phyloP scores from a whole-genome alignment of 495 filamentous ascomycete genomes.

The Penicillium chermesinum region DNA sequence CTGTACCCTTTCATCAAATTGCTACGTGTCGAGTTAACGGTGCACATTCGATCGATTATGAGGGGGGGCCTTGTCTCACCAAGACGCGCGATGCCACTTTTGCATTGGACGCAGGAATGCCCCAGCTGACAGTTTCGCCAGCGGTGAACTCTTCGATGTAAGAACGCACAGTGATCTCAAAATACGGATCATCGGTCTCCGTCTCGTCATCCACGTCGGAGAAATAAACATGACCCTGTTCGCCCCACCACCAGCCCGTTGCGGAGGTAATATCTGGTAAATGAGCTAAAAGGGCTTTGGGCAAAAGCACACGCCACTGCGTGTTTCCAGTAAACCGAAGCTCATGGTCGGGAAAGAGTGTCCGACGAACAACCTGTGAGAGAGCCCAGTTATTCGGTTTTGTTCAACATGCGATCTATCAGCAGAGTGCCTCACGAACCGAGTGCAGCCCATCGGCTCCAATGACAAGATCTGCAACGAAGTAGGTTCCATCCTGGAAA shows the following conservation, averaged over 20 bases:
- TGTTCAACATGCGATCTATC: too few species aligned
- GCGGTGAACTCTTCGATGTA: conserved; percentile 16
- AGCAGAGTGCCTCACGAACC: conserved; percentile 22
- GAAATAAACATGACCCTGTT: conserved; percentile 40
- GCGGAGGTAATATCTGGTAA: conserved; percentile 32
- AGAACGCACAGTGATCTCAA: conserved; percentile 22
- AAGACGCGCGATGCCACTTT: conserved; percentile 27
- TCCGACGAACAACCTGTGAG: conserved; percentile 3
- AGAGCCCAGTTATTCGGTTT: neutral
- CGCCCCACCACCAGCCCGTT: conserved; percentile 45
- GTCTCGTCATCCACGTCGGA: conserved; percentile 36
- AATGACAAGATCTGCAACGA: conserved; percentile 43
- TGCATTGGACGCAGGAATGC: conserved; percentile 40
- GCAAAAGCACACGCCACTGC: conserved; percentile 35
- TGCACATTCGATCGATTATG: too few species aligned
- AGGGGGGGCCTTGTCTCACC: conserved; percentile 9
- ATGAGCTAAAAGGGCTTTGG: conserved; percentile 19
- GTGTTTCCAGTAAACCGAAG: conserved; percentile 37
- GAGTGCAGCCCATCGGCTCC: conserved; percentile 51
- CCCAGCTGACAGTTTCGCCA: conserved; percentile 42
- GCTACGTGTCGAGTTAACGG: conserved; percentile 14
- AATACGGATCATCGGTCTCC: conserved; percentile 10
- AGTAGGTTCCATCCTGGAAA: conserved; percentile 30
- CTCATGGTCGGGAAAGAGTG: conserved; percentile 27
- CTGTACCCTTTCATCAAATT: conserved; percentile 30